Evolutionary conservation across 805 yeast species (phyloP).

Genomic region (Schwanniomyces sp.): DNA sequence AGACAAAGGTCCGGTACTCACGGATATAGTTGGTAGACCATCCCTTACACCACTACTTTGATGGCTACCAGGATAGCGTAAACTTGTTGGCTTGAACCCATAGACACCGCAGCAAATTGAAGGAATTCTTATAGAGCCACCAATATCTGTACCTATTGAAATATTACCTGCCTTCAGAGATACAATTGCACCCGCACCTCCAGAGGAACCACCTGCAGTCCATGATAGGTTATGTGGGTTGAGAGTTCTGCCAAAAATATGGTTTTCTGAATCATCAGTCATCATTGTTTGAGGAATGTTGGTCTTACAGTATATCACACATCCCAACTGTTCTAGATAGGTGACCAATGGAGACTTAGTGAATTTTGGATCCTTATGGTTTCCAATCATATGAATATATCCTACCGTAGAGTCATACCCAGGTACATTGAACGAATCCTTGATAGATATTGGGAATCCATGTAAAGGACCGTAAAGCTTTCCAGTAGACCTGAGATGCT

Average conservation of each 20-base stretch:
- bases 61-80: too few species aligned
- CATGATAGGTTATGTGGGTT: constrained; percentile 45
- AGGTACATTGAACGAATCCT: constrained; percentile 46
- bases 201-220: constrained; percentile 54
- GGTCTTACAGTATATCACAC: constrained; percentile 55
- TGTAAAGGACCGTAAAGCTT: constrained; percentile 25
- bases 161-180: constrained; percentile 44
- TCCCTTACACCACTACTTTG: too few species aligned
- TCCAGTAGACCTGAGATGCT: constrained; percentile 14
- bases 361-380: constrained; percentile 35
- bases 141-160: constrained; percentile 58
- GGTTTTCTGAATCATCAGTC: constrained; percentile 47
- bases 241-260: constrained; percentile 45
- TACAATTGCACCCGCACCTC: constrained; percentile 53
- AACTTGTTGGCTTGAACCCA: constrained; percentile 46
- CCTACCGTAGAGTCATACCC: constrained; percentile 54
- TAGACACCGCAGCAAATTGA: constrained; percentile 42
- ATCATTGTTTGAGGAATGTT: constrained; percentile 53
- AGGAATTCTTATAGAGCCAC: constrained; percentile 52
- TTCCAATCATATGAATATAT: constrained; percentile 40
- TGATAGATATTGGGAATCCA: constrained; percentile 31
- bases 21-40: too few species aligned
- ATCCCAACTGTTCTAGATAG: constrained; percentile 37
- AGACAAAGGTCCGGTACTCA: constrained; percentile 48
- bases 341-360: not conserved